A percentile compares a stretch with the other conserved stretches of the same genome.
Evolutionary conservation across 768 basidiomycete species (phyloP).

Genomic region (Tephrocybe sp.): DNA sequence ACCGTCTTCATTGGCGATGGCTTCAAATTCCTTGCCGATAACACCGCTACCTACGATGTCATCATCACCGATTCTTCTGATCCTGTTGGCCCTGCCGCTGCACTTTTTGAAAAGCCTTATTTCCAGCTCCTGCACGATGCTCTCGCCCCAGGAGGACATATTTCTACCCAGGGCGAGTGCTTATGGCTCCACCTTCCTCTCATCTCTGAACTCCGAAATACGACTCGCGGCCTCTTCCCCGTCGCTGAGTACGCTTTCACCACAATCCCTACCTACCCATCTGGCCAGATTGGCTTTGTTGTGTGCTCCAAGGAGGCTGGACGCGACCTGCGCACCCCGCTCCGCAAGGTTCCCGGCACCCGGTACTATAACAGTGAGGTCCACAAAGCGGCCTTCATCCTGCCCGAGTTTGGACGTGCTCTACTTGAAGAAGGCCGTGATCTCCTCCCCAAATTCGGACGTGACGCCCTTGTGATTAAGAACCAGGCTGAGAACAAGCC

Average conservation of each 20-base stretch:
- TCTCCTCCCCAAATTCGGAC: constrained; percentile 73
- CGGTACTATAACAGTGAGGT: constrained; percentile 84
- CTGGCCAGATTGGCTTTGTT: constrained; percentile 96
- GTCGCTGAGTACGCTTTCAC: constrained; percentile 89
- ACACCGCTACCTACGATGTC: constrained; percentile 87
- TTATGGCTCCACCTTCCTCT: constrained; percentile 92
- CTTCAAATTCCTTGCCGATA: constrained; percentile 92
- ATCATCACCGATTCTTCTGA: constrained; percentile 99
- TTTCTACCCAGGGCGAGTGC: constrained; percentile 95
- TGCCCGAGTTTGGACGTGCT: constrained; percentile 88
- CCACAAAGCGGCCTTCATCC: constrained; percentile 80
- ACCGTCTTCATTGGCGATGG: constrained; percentile 89
- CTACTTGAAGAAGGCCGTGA: constrained; percentile 72
- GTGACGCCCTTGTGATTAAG: constrained; percentile 44
- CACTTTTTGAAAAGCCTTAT: constrained; percentile 96
- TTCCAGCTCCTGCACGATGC: constrained; percentile 93
- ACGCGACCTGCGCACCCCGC: constrained; percentile 68
- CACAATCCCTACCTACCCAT: constrained; percentile 96
- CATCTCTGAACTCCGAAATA: constrained; percentile 71
- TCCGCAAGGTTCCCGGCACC: constrained; percentile 68
- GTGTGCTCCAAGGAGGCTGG: constrained; percentile 77
- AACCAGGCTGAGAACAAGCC: constrained; percentile 33
- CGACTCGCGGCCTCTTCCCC: constrained; percentile 73
- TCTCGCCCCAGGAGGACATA: constrained; percentile 84
- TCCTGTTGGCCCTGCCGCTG: constrained; percentile 92